Percentiles rank a stretch among this genome's conserved stretches.
Evolutionary conservation across 305 asterid species (phyloP).

Genomic region (Ilex paraguariensis): DNA sequence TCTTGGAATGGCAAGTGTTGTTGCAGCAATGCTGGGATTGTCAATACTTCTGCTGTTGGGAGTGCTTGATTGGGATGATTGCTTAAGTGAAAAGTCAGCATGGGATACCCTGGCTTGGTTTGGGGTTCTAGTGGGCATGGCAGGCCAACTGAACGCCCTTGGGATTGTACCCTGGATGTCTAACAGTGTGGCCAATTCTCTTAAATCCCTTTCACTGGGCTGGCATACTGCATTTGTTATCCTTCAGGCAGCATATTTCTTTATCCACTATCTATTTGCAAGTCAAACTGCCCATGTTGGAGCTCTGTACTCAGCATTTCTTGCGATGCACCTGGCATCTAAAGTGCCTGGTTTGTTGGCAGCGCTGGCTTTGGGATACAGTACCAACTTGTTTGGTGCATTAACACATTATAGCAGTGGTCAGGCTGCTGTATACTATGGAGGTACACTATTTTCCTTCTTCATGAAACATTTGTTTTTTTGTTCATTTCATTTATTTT

Average conservation of each 20-base stretch:
- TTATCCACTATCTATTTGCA: conserved; percentile 72
- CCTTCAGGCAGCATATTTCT: conserved; percentile 61
- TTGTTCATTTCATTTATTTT: neutral
- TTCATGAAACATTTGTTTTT: neutral
- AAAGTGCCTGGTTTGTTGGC: conserved; percentile 46
- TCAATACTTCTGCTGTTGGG: conserved; percentile 50
- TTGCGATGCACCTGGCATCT: conserved; percentile 63
- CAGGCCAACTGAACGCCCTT: conserved; percentile 43
- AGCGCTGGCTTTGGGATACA: conserved; percentile 56
- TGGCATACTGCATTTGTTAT: conserved; percentile 42
- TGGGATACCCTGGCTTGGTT: conserved; percentile 90
- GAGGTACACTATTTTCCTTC: conserved; percentile 35
- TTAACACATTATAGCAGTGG: conserved; percentile 88
- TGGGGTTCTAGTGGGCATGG: conserved; percentile 73
- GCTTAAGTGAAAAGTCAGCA: conserved; percentile 65
- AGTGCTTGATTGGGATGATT: conserved; percentile 68
- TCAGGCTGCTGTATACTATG: conserved; percentile 83
- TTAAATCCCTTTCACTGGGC: conserved; percentile 39
- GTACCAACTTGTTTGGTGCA: conserved; percentile 69
- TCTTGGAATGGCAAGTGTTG: conserved; percentile 43
- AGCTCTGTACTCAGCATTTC: conserved; percentile 76
- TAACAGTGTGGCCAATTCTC: conserved; percentile 37
- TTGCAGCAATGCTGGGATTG: conserved; percentile 75
- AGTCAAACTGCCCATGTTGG: conserved; percentile 90
- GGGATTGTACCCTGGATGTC: conserved; percentile 77